Base-by-base conservation (phyloP, 2,329 filamentous ascomycete genomes). In the Botryosphaeria dothidea region DNA sequence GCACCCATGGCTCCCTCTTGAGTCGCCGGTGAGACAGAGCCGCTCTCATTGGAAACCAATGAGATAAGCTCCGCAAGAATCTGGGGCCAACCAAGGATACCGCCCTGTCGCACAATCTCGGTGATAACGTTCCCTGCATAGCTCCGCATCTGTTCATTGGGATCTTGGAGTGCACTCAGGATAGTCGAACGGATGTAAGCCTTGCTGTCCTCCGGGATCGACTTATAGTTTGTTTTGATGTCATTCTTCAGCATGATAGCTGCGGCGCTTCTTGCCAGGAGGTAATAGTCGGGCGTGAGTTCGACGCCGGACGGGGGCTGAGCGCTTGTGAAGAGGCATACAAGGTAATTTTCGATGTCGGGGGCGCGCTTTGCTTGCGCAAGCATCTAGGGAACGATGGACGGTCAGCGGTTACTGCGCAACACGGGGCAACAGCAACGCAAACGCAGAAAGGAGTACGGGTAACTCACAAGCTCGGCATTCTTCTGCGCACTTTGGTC, bases 191-290 rank as follows among this genome's bases (percentile, higher is more conserved):
- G 92, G 76, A 98, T 88, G 73, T 96, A 90, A 31, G 84, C 80
- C 70, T 96, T 82, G 74, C 90, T 94, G 45, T 83, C 77, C 58
- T 91, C 88, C 62, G 92, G 85, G 67, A 97, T 92, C 65, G 86
- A 83, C 75, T 90, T 91, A 82, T 91, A 94, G 46, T 88, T 84
- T 54, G 86, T 80, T 74, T 87, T 90, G 76, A 98, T 86, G 75
- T 96, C 93, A 79, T 97, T 98, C 82, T 98, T 99, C 69, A 99
- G 85, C 87, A 97, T 95, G 73, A 98, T 89, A 64, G 92, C 93
- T 27, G 94, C 93, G 11, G 94, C 91, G 67, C 92, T 91, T 68
- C 95, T 90, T 67, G 96, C 90, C 58, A 92, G 81, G 76, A 90
- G 86, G 81, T 92, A 89, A 75, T 91, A 83, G 68, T 84, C 74